Base-by-base conservation (phyloP, 352 stramenopile species). In the Pythium insidiosum region DNA sequence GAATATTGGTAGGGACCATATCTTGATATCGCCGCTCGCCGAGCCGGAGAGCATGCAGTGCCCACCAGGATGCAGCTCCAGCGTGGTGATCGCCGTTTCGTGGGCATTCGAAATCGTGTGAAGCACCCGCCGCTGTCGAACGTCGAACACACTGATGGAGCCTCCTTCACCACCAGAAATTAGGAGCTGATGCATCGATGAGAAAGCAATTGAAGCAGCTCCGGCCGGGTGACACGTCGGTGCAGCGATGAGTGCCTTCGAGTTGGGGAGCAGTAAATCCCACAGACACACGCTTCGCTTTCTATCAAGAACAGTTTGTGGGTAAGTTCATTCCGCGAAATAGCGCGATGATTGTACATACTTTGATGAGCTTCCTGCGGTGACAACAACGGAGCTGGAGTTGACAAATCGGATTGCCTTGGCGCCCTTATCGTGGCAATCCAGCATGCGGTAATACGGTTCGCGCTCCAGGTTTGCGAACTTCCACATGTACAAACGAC, bases 1-100 rank as follows among this genome's bases (percentile, higher is more conserved):
- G 50, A 94, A 94, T 33, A 91, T 79, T 10, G 81, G 79, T 20
- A 94, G 51, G 12, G 81, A 87, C 81, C 81, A 94, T 39, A 94
- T 90, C 64, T 94, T 94, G 35, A 94, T 64, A 41, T 92, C 82
- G 5, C 82, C 82, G 16, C 74, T 78, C 20, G 82, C 75, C 1
- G 82, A 92, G 6, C 82, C 82, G 13, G 82, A 92, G 6, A 94
- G 63, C 38, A 94, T 60, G 31, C 77, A 94, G n/a, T 80, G 63
- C 4, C 79, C 76, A 23, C 71, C 82, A 19, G 82, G 77, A 24
- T 94, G 82, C 29, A 92, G 33, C 35, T 70, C 76, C 6, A 94
- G 58, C 30, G 72, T 88, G 47, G 79, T 92, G 61, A 94, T 87
- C 6, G 76, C 65, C 6, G 79, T 91, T 52, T 94, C 80, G 35